Conservation (phyloP, 805 yeast genomes). For the Pachysolen tannophilus region DNA sequence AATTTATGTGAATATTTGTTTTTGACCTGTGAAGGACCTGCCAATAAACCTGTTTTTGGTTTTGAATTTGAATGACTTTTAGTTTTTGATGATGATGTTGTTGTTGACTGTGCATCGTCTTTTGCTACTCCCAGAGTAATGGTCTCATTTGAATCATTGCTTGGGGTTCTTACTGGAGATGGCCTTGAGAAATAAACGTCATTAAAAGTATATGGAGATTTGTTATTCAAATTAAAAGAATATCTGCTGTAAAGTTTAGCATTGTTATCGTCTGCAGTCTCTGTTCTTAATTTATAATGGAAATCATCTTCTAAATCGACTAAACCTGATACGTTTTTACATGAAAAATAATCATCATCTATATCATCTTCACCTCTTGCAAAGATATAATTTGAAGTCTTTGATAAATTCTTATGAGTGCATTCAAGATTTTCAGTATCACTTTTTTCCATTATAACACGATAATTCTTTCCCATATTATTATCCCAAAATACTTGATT, state of each 20-base stretch:
- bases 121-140: background rate
- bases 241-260: slow-evolving; percentile 8
- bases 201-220: slow-evolving; percentile 6
- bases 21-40: no score
- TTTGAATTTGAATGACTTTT: no score
- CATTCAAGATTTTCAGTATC: background rate
- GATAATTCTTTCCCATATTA: slow-evolving; percentile 28
- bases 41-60: no score
- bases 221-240: slow-evolving; percentile 10
- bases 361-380: slow-evolving; percentile 5
- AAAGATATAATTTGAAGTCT: background rate
- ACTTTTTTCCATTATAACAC: slow-evolving; percentile 24
- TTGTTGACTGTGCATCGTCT: background rate
- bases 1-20: no score
- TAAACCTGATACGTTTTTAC: background rate
- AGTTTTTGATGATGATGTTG: background rate
- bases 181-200: slow-evolving; percentile 10
- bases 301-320: slow-evolving; percentile 6
- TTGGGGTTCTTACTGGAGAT: no score
- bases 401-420: background rate
- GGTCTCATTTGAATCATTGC: no score
- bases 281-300: slow-evolving; percentile 6
- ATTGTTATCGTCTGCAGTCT: background rate
- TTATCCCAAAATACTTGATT: slow-evolving; percentile 31
- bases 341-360: background rate